Evolutionary conservation across 2,329 filamentous ascomycete species (phyloP).

Genomic region (Colletotrichum sp.): DNA sequence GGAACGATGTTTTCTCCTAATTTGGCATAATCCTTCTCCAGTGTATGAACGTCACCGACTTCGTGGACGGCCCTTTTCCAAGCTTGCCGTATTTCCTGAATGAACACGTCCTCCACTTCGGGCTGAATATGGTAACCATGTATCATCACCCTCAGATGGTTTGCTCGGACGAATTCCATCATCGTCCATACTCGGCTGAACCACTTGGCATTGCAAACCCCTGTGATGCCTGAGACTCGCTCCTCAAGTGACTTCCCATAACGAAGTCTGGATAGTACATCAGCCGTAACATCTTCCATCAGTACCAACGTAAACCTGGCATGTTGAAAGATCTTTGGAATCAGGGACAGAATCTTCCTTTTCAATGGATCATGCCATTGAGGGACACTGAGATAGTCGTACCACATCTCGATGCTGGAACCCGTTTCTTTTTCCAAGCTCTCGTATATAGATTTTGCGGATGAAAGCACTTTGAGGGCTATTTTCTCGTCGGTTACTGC

Average conservation of each 20-base stretch:
- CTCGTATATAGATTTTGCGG: neutral
- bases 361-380: neutral
- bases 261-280: neutral
- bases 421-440: neutral
- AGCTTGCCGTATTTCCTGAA: neutral
- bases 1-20: neutral
- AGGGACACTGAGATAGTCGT: neutral
- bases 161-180: neutral
- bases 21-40: neutral
- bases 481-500: neutral
- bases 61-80: no score
- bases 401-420: neutral
- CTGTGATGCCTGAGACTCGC: neutral
- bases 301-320: neutral
- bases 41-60: fast-evolving
- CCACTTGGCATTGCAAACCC: neutral
- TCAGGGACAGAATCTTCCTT: neutral
- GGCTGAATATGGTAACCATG: fast-evolving
- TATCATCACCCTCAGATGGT: neutral
- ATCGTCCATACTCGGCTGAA: neutral
- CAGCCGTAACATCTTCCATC: neutral
- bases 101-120: fast-evolving
- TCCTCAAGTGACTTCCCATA: neutral
- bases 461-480: neutral
- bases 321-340: neutral